Conservation (phyloP, 176 grass and related monocot genomes). For the Oryza longistaminata region DNA sequence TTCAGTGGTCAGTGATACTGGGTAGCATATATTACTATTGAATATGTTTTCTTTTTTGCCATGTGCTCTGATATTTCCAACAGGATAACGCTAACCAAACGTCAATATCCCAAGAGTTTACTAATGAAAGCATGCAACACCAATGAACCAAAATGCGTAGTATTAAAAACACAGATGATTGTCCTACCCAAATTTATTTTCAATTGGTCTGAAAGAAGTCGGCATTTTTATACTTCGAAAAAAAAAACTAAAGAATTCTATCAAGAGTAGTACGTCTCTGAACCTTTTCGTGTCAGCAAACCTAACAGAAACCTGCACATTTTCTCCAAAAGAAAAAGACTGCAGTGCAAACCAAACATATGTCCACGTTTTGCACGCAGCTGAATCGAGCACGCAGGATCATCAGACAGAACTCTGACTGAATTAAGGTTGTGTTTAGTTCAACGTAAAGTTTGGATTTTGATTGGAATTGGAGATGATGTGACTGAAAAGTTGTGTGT, state of each 20-base stretch:
- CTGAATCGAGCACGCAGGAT: neutral
- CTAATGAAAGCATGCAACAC: neutral
- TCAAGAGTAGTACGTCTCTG: neutral
- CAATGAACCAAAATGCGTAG: neutral
- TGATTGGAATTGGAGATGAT: too few species aligned
- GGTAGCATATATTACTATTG: neutral
- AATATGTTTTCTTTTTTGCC: neutral
- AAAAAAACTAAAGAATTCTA: neutral
- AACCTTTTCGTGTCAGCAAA: neutral
- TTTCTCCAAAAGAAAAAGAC: neutral
- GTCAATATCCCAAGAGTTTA: neutral
- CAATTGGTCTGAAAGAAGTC: neutral
- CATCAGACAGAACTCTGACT: neutral
- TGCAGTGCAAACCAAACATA: neutral
- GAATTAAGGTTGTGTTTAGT: too few species aligned
- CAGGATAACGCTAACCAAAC: too few species aligned
- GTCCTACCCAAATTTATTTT: neutral
- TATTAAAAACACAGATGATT: neutral
- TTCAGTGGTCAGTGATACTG: neutral
- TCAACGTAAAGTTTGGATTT: too few species aligned
- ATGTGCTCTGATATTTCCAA: neutral
- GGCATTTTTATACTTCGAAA: neutral
- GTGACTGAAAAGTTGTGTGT: too few species aligned
- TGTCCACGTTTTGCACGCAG: neutral
- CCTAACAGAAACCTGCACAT: neutral